Conservation (phyloP, 192 early-diverging fungal species). For the Rhizophlyctis rosea region DNA sequence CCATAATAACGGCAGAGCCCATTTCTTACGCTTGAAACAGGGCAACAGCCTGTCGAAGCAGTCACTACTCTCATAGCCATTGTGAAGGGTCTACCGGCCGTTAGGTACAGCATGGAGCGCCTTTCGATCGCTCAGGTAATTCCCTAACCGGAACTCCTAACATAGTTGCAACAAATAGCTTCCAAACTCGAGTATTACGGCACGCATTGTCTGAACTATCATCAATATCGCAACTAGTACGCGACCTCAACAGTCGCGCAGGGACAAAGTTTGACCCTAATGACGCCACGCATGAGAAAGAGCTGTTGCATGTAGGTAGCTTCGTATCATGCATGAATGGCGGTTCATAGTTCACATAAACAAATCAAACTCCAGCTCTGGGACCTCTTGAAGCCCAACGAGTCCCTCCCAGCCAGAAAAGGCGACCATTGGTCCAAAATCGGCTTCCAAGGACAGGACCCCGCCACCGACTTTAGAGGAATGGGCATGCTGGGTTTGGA, state of each 20-base stretch:
- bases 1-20: no score
- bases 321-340: neutral
- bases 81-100: no score
- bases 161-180: neutral
- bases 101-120: no score
- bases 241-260: slow-evolving; percentile 52
- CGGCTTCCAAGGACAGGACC: slow-evolving; percentile 82
- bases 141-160: slow-evolving; percentile 13
- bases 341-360: neutral
- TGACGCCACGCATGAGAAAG: slow-evolving; percentile 57
- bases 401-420: slow-evolving; percentile 40
- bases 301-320: slow-evolving; percentile 50
- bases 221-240: slow-evolving; percentile 21
- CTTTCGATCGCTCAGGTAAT: slow-evolving; percentile 50
- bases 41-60: no score
- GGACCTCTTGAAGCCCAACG: slow-evolving; percentile 56
- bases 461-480: slow-evolving; percentile 81
- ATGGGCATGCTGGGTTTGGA: slow-evolving; percentile 81
- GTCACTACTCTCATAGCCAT: no score
- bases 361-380: slow-evolving; percentile 46
- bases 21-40: no score
- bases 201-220: neutral
- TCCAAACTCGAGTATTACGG: neutral
- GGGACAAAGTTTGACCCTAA: slow-evolving; percentile 60
- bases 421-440: slow-evolving; percentile 70